These are phyloP conservation scores for Coccomyxa subellipsoidea DNA, from an alignment of 163 green algal genomes.

Conservation along the genomic window DNA sequence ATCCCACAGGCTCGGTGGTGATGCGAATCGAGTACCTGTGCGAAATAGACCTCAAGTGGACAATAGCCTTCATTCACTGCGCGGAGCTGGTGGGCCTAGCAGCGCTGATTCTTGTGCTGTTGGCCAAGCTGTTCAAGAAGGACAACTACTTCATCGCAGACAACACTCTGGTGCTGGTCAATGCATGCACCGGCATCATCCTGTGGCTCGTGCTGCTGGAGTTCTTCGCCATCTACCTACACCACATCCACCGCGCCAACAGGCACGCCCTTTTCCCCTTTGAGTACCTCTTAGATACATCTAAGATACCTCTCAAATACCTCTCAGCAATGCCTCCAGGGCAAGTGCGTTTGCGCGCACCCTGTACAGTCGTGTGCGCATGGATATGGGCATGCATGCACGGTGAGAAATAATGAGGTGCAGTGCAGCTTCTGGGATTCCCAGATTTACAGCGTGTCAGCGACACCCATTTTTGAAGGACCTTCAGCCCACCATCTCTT, in stretches of 20 bases:
- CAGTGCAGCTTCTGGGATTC: not conserved
- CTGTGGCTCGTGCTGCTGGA: not conserved
- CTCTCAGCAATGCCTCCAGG: not conserved
- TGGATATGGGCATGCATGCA: not conserved
- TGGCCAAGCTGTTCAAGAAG: not conserved
- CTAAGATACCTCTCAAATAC: not conserved
- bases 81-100: not conserved
- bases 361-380: not conserved
- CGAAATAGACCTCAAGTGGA: not conserved
- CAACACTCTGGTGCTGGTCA: not conserved
- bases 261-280: not conserved
- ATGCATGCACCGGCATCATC: not conserved
- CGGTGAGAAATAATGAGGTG: not conserved
- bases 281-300: not conserved
- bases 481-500: too few species aligned
- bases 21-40: not conserved
- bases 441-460: too few species aligned
- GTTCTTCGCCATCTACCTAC: not conserved
- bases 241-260: not conserved
- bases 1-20: not conserved
- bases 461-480: too few species aligned
- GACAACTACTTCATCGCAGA: constrained; percentile 5
- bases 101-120: not conserved
- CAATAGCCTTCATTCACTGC: not conserved
- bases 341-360: not conserved